Base-by-base conservation (phyloP, 2,329 filamentous ascomycete species). In the Myrmaecium sp. region DNA sequence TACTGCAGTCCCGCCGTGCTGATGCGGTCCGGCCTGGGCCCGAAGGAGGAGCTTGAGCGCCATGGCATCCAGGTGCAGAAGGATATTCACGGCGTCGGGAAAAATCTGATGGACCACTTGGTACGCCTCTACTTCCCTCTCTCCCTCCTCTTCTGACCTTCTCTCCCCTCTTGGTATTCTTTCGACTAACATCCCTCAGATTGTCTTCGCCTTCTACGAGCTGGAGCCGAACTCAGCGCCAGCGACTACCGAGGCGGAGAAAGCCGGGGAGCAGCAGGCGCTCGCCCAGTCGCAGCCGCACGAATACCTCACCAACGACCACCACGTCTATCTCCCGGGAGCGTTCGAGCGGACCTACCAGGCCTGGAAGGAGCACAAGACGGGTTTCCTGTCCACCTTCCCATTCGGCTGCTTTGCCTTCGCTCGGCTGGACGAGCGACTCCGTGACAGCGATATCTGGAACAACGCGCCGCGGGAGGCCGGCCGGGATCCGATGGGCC, bases 101-200 rank as follows among this genome's bases (percentile, higher is more conserved):
- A 61, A 31, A 72, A 76, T 43, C 55, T 78, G 2, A 58, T 69
- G 29, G 73, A 78, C 40, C 69, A 74, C 25, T 60, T 63, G n/a
- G 62, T 61, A 35, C 51, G 66, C 14, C 51, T 56, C 1, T 52
- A 63, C 27, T 52, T 64, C 9, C 55, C 58, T 27, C 46, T 53
- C 23, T 38, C 43, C 5, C 35, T 43, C 3, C 42, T 39, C 5
- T 46, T 51, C 27, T 52, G 51, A n/a, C n/a, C n/a, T 30, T 32
- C 34, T 14, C 28, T 43, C 19, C 40, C 44, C 16, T 5, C 12
- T 15, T 5, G n/a, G 22, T 42, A 20, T 38, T 14, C 17, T 8
- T n/a, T 7, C n/a, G n/a, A 8, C n/a, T 14, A 62, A 53, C 63
- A 64, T 14, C 54, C 60, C 24, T 14, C 17, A 43, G 34, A 36